Conservation (phyloP, 2,329 filamentous ascomycete species). For the Gaeumannomyces tritici region DNA sequence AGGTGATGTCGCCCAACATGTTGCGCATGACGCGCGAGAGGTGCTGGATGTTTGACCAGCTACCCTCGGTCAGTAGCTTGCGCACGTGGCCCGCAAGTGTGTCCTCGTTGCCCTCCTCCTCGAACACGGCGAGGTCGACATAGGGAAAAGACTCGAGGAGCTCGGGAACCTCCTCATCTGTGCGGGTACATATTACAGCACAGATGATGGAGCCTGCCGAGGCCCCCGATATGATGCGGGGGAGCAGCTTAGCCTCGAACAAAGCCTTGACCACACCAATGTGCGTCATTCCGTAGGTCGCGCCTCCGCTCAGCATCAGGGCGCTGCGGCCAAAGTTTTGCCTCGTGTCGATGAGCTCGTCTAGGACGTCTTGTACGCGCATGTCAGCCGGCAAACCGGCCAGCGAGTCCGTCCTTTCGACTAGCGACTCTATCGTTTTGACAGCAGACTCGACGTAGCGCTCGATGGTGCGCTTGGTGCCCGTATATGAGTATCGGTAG, state of each 20-base stretch:
- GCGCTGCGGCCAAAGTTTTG: constrained; percentile 82
- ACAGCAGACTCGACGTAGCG: constrained; percentile 74
- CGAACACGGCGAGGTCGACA: constrained; percentile 75
- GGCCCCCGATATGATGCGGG: constrained; percentile 78
- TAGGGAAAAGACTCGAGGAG: constrained; percentile 64
- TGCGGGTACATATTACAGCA: constrained; percentile 67
- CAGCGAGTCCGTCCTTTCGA: constrained; percentile 43
- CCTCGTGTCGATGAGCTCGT: constrained; percentile 60
- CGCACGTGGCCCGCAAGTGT: constrained; percentile 59
- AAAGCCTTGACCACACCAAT: constrained; percentile 79
- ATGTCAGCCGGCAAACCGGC: constrained; percentile 38
- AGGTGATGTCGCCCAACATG: constrained; percentile 81
- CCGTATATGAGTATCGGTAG: constrained; percentile 76
- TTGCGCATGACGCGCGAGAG: constrained; percentile 71
- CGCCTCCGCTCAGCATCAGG: constrained; percentile 73
- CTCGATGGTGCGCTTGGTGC: constrained; percentile 82
- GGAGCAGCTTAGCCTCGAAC: constrained; percentile 64
- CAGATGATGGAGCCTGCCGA: constrained; percentile 84
- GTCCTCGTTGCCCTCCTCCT: constrained; percentile 47
- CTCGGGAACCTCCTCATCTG: constrained; percentile 66
- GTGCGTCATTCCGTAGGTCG: constrained; percentile 87
- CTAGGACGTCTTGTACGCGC: constrained; percentile 50
- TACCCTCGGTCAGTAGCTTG: constrained; percentile 70
- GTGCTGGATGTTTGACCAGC: constrained; percentile 77
- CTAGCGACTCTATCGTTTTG: constrained; percentile 61